A percentile compares a stretch with the other conserved stretches of the same genome.
Conservation (phyloP, 805 yeast genomes). For the Candida maris region DNA sequence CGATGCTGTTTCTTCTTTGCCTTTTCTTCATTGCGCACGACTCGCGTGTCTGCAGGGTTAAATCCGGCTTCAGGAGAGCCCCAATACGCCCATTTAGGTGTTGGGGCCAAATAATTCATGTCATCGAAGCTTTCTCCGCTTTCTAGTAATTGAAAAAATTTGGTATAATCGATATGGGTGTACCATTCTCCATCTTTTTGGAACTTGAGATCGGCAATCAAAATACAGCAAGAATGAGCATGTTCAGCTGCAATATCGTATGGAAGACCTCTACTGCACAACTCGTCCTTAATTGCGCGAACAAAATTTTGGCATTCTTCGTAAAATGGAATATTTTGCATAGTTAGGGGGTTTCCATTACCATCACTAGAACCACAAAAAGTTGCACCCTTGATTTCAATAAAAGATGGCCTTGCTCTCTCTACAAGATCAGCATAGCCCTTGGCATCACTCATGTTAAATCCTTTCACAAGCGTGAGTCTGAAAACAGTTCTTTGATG, state of each 20-base stretch:
- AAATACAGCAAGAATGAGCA: constrained; percentile 89
- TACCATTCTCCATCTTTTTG: constrained; percentile 71
- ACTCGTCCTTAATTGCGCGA: constrained; percentile 53
- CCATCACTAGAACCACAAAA: constrained; percentile 86
- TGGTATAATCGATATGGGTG: constrained; percentile 82
- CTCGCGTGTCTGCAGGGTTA: constrained; percentile 78
- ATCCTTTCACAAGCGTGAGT: constrained; percentile 86
- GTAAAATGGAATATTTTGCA: constrained; percentile 94
- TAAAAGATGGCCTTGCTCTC: constrained; percentile 77
- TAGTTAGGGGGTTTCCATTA: constrained; percentile 84
- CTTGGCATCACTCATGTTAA: constrained; percentile 74
- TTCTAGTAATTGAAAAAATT: constrained; percentile 63
- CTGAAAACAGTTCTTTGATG: constrained; percentile 91
- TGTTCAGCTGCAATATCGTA: constrained; percentile 93
- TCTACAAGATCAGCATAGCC: constrained; percentile 87
- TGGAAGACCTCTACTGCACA: constrained; percentile 60
- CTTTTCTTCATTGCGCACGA: constrained; percentile 60
- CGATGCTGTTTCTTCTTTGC: constrained; percentile 40
- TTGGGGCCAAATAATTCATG: constrained; percentile 73
- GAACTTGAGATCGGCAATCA: constrained; percentile 75
- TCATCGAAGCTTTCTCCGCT: constrained; percentile 68
- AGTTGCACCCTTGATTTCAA: constrained; percentile 93
- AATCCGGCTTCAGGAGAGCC: constrained; percentile 85
- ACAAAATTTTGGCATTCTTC: constrained; percentile 85
- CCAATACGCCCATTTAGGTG: constrained; percentile 90